phyloP scores from a whole-genome alignment of 2,329 filamentous ascomycete species.

The Fusarium dimerum region DNA sequence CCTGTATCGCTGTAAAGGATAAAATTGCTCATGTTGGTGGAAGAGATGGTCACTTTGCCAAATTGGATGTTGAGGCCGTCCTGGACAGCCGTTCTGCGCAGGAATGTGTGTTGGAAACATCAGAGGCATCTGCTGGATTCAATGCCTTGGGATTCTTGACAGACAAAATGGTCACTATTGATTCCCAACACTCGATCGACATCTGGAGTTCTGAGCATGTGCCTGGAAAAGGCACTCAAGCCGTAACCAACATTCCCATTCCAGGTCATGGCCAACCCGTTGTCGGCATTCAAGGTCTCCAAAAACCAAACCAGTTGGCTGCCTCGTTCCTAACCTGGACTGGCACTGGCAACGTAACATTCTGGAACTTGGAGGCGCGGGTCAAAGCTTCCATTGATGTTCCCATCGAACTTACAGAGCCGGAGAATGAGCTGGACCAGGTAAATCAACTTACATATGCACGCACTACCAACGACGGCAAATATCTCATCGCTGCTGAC shows the following conservation, averaged over 20 bases:
- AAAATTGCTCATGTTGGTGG: constrained; percentile 68
- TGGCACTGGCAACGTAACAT: constrained; percentile 72
- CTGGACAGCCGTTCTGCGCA: constrained; percentile 39
- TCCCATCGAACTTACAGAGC: constrained; percentile 63
- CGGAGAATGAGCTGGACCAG: constrained; percentile 51
- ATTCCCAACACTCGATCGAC: constrained; percentile 74
- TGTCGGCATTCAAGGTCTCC: constrained; percentile 72
- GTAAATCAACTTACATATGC: constrained; percentile 62
- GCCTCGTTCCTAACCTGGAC: constrained; percentile 91
- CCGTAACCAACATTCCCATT: constrained; percentile 53
- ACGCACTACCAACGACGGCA: constrained; percentile 60
- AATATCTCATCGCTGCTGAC: constrained; percentile 79
- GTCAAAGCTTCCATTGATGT: constrained; percentile 66
- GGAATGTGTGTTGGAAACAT: constrained; percentile 41
- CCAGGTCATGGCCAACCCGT: constrained; percentile 65
- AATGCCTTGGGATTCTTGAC: constrained; percentile 69
- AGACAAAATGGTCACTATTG: constrained; percentile 71
- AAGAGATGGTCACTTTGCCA: constrained; percentile 59
- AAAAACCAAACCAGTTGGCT: constrained; percentile 57
- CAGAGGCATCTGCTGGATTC: constrained; percentile 47
- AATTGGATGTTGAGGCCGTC: constrained; percentile 52
- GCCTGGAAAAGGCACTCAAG: constrained; percentile 40
- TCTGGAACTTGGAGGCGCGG: constrained; percentile 78
- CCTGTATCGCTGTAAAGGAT: constrained; percentile 64
- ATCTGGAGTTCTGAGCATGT: constrained; percentile 56